phyloP scores from a whole-genome alignment of 176 grass and related monocot species.

The Cenchrus fungigraminus region DNA sequence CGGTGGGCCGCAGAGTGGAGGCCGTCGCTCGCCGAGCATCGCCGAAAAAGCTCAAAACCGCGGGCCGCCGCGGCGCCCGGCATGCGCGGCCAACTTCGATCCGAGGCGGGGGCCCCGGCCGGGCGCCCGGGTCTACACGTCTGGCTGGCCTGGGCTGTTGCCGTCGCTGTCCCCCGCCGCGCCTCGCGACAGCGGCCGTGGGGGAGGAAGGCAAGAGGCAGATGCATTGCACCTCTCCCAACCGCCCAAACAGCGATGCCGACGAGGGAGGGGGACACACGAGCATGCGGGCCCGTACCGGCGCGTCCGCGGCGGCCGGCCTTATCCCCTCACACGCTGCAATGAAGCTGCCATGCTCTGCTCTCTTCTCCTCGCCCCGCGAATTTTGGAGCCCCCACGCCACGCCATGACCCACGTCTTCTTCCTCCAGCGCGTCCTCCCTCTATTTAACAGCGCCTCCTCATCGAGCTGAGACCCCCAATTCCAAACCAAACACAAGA shows the following conservation, averaged over 20 bases:
- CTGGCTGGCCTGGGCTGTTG: background rate
- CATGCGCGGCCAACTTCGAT: background rate
- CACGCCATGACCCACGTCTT: background rate
- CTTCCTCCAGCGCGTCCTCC: background rate
- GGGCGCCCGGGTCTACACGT: conserved; percentile 15
- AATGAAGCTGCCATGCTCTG: background rate
- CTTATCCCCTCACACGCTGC: conserved; percentile 16
- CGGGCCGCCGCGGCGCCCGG: background rate
- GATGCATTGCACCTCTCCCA: conserved; percentile 30
- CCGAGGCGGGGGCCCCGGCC: background rate
- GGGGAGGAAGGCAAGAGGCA: background rate
- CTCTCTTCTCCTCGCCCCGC: conserved; percentile 2
- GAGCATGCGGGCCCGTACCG: background rate
- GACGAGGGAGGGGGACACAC: background rate
- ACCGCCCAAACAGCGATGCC: background rate
- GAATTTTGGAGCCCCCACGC: conserved; percentile 33
- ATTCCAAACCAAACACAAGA: background rate
- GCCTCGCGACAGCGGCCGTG: too few species aligned
- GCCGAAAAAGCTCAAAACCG: conserved; percentile 12
- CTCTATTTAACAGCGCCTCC: conserved; percentile 39
- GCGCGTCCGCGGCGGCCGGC: background rate
- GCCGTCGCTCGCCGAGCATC: background rate
- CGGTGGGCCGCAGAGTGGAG: background rate
- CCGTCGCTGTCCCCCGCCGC: conserved; percentile 16
- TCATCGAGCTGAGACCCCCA: too few species aligned